Conservation (phyloP, 371 early-diverging fungal species). For the Rhizopus sp. region DNA sequence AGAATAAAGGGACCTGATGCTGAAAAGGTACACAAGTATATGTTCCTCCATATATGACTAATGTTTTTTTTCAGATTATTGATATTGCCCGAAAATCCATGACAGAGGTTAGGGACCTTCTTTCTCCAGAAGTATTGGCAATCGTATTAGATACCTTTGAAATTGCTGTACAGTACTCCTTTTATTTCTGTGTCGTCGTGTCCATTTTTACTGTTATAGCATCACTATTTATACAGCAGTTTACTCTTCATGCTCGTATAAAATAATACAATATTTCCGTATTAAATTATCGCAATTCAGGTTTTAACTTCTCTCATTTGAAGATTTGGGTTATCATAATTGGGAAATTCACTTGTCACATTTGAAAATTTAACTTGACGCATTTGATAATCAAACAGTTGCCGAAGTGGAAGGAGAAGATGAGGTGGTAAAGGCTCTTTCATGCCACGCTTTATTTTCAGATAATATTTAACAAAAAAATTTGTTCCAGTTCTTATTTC, state of each 20-base stretch:
- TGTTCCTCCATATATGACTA: not conserved
- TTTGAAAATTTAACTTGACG: too few relatives aligned
- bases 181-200: conserved; percentile 34
- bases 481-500: too few relatives aligned
- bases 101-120: conserved; percentile 33
- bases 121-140: conserved; percentile 39
- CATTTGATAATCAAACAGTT: not conserved
- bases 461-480: too few relatives aligned
- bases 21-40: conserved; percentile 13
- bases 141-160: conserved; percentile 46
- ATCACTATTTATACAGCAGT: conserved; percentile 51
- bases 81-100: conserved; percentile 51
- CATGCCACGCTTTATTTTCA: too few relatives aligned
- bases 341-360: too few relatives aligned
- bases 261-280: too few relatives aligned
- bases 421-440: too few relatives aligned
- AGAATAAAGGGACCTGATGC: conserved; percentile 46
- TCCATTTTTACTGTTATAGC: conserved; percentile 36
- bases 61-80: conserved; percentile 28
- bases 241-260: conserved; percentile 45
- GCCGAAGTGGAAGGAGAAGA: too few relatives aligned
- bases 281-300: too few relatives aligned
- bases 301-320: too few relatives aligned
- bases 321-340: too few relatives aligned
- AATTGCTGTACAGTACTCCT: conserved; percentile 37